Conservation (phyloP, 1,284 basidiomycete genomes). For the Marasmius oreades region DNA sequence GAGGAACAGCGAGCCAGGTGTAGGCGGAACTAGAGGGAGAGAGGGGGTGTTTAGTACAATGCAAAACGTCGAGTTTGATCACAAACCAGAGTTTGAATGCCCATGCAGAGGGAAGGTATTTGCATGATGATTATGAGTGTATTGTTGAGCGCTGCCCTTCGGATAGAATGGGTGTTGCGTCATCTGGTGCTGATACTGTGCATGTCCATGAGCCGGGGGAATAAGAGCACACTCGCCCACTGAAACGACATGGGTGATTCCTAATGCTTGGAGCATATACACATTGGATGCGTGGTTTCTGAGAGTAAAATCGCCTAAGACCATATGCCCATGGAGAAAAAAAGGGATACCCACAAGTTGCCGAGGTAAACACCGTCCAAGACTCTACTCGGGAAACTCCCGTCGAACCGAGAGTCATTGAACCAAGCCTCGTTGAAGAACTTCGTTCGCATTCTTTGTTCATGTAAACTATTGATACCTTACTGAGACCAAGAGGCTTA, state of each 20-base stretch:
- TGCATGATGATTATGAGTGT: neutral
- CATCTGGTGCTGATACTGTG: conserved; percentile 6
- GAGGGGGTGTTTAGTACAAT: neutral
- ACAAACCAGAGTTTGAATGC: conserved; percentile 5
- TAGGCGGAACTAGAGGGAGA: conserved; percentile 21
- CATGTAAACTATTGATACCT: neutral
- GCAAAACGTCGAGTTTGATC: neutral
- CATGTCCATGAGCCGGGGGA: conserved; percentile 42
- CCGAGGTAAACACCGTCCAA: conserved; percentile 94
- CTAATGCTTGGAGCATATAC: conserved; percentile 93
- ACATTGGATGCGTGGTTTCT: conserved; percentile 93
- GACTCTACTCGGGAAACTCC: conserved; percentile 93
- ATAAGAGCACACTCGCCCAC: conserved; percentile 92
- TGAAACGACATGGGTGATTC: conserved; percentile 96
- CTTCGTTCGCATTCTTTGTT: neutral
- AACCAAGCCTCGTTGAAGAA: conserved; percentile 68
- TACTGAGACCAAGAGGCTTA: too few species aligned
- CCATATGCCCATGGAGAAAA: conserved; percentile 12
- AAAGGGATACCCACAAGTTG: conserved; percentile 76
- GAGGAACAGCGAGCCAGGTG: conserved; percentile 75
- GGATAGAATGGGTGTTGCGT: neutral
- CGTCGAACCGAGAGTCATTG: conserved; percentile 89
- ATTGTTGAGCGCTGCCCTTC: neutral
- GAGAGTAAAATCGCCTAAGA: neutral
- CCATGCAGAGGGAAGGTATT: conserved; percentile 1